phyloP scores from a whole-genome alignment of 352 stramenopile species.

The Plasmopara viticola region DNA sequence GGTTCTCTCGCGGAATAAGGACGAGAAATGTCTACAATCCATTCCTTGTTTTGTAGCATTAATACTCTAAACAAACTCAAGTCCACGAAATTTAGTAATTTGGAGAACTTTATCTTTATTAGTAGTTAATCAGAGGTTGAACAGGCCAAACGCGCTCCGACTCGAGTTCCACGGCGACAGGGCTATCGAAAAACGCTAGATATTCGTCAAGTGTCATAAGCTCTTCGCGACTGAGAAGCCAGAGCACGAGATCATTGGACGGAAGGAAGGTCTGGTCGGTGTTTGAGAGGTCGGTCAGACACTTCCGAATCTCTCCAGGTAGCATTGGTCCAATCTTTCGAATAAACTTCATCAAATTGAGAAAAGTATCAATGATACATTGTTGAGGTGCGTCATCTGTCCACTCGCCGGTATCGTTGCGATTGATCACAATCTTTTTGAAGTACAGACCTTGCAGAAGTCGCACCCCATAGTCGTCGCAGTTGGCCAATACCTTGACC shows the following conservation, averaged over 20 bases:
- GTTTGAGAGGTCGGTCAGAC: slow-evolving; percentile 47
- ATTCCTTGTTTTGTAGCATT: no score
- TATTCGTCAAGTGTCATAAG: slow-evolving; percentile 64
- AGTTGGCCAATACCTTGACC: slow-evolving; percentile 56
- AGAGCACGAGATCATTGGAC: slow-evolving; percentile 46
- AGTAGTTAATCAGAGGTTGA: slow-evolving; percentile 65
- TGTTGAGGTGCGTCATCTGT: slow-evolving; percentile 39
- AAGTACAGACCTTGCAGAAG: slow-evolving; percentile 62
- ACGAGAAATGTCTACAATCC: not conserved
- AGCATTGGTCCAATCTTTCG: slow-evolving; percentile 50
- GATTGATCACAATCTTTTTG: slow-evolving; percentile 44
- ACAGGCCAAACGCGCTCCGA: slow-evolving; percentile 72
- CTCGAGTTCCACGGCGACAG: slow-evolving; percentile 48
- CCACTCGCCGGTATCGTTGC: slow-evolving; percentile 32
- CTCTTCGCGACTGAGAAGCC: slow-evolving; percentile 47
- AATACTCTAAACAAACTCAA: no score
- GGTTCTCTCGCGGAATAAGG: slow-evolving; percentile 40
- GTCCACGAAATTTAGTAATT: no score
- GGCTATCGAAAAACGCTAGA: slow-evolving; percentile 33
- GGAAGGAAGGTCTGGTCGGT: slow-evolving; percentile 60
- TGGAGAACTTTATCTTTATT: not conserved
- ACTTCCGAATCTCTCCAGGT: slow-evolving; percentile 49
- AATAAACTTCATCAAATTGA: slow-evolving; percentile 54
- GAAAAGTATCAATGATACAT: slow-evolving; percentile 39
- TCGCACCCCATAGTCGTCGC: slow-evolving; percentile 42